Conservation (phyloP, 768 basidiomycete genomes). For the Suillus variegatus region DNA sequence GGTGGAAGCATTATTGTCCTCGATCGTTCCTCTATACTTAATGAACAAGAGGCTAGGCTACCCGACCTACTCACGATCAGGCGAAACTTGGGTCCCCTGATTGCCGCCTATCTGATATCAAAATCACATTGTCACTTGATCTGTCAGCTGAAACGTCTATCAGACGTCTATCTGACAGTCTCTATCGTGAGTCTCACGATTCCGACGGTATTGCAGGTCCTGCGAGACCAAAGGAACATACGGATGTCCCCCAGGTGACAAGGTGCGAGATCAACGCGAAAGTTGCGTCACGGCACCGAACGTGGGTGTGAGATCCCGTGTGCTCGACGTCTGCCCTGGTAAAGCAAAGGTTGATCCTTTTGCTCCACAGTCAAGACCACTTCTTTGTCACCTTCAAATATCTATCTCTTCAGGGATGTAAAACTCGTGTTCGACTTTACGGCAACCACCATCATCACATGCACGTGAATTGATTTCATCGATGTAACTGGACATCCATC, state of each 20-base stretch:
- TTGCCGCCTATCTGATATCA: background rate
- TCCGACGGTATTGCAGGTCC: background rate
- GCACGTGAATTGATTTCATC: constrained; percentile 1
- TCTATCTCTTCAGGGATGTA: background rate
- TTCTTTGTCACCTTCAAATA: background rate
- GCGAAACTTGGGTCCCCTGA: background rate
- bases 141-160: background rate
- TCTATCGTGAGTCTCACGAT: background rate
- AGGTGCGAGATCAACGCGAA: background rate
- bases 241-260: constrained; percentile 1
- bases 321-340: background rate
- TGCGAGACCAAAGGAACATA: background rate
- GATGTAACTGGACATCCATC: background rate
- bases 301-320: background rate
- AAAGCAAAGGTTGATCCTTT: background rate
- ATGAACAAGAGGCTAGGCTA: background rate
- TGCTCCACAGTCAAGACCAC: background rate
- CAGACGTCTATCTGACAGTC: background rate
- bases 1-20: background rate
- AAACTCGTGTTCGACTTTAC: background rate
- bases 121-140: background rate
- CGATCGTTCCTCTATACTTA: background rate
- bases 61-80: background rate
- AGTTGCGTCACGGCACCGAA: background rate
- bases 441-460: background rate